A percentile compares a stretch with the other conserved stretches of the same genome.
Evolutionary conservation across 495 filamentous ascomycete species (phyloP).

Genomic region (Amphirosellinia nigrospora): DNA sequence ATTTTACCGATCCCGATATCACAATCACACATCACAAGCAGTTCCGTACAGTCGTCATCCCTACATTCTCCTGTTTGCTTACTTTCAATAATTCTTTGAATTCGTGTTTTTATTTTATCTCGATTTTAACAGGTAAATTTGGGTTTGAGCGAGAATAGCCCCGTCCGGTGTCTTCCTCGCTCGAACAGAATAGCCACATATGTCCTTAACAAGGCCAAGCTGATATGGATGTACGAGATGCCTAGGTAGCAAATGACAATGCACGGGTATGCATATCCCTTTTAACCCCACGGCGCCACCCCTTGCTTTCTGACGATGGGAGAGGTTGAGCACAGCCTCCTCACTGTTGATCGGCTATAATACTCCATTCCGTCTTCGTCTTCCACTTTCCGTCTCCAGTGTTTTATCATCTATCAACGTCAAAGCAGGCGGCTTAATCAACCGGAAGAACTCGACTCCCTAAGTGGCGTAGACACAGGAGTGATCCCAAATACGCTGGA

Average conservation of each 20-base stretch:
- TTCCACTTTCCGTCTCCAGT: not conserved
- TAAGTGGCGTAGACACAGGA: constrained; percentile 23
- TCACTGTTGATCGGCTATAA: not conserved
- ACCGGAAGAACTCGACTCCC: constrained; percentile 18
- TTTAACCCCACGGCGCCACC: not conserved
- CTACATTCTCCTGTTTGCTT: not conserved
- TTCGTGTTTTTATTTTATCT: not conserved
- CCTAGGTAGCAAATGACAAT: not conserved
- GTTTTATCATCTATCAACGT: not conserved
- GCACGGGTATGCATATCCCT: not conserved
- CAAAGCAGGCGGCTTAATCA: not conserved
- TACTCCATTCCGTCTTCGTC: not conserved
- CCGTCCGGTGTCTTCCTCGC: not conserved
- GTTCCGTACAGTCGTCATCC: not conserved
- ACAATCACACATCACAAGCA: no score
- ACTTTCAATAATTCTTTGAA: not conserved
- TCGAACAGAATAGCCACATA: not conserved
- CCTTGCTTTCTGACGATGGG: not conserved
- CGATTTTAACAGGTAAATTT: not conserved
- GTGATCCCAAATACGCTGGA: constrained; percentile 19
- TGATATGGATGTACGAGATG: no score
- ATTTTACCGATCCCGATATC: no score
- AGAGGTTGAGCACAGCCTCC: not conserved
- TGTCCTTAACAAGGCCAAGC: not conserved
- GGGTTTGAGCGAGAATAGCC: not conserved